Percentiles rank a stretch among this genome's conserved stretches.
These are phyloP conservation scores for Colletotrichum chrysophilum DNA, from an alignment of 2,329 filamentous ascomycete species.

Conservation along the genomic window DNA sequence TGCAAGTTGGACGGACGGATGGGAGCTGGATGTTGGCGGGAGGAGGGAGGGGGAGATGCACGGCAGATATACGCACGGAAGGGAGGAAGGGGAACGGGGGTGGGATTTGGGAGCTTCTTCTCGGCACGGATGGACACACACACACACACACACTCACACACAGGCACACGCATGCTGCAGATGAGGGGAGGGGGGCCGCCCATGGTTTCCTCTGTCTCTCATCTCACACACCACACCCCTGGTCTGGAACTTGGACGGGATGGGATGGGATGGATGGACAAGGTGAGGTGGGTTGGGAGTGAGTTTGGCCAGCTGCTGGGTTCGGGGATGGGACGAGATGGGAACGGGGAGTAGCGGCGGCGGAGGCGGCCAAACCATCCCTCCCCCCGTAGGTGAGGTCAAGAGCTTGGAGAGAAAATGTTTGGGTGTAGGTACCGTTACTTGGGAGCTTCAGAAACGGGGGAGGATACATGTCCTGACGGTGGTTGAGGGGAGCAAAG, in stretches of 20 bases:
- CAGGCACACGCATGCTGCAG: background rate
- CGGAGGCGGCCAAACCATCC: background rate
- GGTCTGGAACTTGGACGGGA: slow-evolving; percentile 2
- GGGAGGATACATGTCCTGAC: background rate
- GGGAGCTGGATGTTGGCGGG: background rate
- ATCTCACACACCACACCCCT: background rate
- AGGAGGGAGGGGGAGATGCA: background rate
- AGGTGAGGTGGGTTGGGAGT: slow-evolving; percentile 8
- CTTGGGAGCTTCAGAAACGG: background rate
- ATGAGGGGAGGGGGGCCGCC: background rate
- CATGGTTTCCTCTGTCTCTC: background rate
- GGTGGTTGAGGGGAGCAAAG: background rate
- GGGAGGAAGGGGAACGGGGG: background rate
- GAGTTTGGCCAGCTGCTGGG: background rate
- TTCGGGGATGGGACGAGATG: slow-evolving; percentile 12
- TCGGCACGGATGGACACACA: background rate
- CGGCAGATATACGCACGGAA: slow-evolving; percentile 20
- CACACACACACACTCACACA: background rate
- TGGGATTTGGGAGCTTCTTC: slow-evolving; percentile 1
- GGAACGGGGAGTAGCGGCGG: slow-evolving; percentile 7
- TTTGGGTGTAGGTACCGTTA: background rate
- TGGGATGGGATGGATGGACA: background rate
- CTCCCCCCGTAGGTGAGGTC: background rate
- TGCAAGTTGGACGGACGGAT: background rate
- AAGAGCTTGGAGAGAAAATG: background rate